phyloP scores from a whole-genome alignment of 345 rosid genomes.

The Citrus hindsii region DNA sequence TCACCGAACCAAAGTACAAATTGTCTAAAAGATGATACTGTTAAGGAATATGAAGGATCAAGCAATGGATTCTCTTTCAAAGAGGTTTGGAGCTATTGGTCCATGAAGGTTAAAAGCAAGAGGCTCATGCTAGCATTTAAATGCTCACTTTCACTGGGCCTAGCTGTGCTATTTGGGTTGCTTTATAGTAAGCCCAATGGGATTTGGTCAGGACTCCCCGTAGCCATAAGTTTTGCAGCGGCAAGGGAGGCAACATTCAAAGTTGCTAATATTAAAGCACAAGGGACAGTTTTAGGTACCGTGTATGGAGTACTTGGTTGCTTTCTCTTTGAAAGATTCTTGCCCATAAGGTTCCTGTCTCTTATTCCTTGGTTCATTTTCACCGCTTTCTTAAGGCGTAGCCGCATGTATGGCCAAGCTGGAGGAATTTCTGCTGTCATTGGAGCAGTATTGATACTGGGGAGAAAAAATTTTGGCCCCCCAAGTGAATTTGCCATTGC shows the following conservation, averaged over 20 bases:
- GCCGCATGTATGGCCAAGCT: conserved; percentile 79
- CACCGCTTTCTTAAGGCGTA: conserved; percentile 57
- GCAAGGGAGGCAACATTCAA: conserved; percentile 78
- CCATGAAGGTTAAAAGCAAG: conserved; percentile 17
- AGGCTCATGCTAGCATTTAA: conserved; percentile 59
- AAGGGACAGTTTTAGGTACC: conserved; percentile 88
- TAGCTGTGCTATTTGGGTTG: conserved; percentile 63
- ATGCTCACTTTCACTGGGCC: conserved; percentile 64
- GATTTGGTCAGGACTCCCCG: conserved; percentile 77
- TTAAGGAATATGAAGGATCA: conserved; percentile 16
- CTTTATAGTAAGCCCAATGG: conserved; percentile 67
- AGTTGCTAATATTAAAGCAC: conserved; percentile 76
- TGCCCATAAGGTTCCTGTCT: conserved; percentile 66
- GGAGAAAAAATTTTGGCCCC: conserved; percentile 69
- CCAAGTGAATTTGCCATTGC: conserved; percentile 86
- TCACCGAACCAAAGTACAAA: conserved; percentile 19
- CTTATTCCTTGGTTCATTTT: conserved; percentile 89
- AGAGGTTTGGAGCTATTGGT: conserved; percentile 23
- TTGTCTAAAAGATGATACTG: background rate
- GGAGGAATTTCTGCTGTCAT: conserved; percentile 81
- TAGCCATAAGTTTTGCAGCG: conserved; percentile 62
- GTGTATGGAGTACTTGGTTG: conserved; percentile 85
- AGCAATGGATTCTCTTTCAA: conserved; percentile 12
- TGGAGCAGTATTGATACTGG: conserved; percentile 77
- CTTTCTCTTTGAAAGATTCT: conserved; percentile 62